A percentile compares a stretch with the other conserved stretches of the same genome.
These are phyloP conservation scores for Aspergillus pseudotamarii DNA, from an alignment of 2,329 filamentous ascomycete genomes.

Conservation along the genomic window DNA sequence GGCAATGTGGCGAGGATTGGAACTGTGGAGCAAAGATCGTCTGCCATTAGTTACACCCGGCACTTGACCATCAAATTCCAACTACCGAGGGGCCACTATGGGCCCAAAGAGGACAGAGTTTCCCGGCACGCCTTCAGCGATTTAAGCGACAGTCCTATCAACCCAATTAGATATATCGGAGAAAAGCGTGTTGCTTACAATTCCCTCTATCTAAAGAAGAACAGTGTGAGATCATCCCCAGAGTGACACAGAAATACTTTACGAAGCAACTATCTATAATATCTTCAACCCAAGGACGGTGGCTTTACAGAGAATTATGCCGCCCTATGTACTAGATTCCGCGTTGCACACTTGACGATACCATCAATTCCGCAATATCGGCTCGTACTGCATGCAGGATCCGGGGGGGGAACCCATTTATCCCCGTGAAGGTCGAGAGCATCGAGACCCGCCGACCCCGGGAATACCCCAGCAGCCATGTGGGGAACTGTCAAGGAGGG, in stretches of 20 bases:
- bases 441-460: too few relatives aligned
- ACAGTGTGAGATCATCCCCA: neutral
- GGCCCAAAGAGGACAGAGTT: neutral
- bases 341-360: neutral
- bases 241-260: neutral
- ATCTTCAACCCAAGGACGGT: neutral
- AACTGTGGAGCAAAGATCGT: neutral
- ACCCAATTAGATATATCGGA: neutral
- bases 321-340: neutral
- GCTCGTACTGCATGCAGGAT: neutral
- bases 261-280: too few relatives aligned
- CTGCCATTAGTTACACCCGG: neutral
- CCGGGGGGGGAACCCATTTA: neutral
- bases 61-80: neutral
- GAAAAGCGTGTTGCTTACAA: neutral
- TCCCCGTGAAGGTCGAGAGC: neutral
- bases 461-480: neutral
- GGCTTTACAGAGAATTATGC: neutral
- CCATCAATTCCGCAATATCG: neutral
- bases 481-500: neutral
- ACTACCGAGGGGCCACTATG: neutral
- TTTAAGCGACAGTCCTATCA: neutral
- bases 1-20: neutral
- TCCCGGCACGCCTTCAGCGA: neutral
- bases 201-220: neutral